Base-by-base conservation (phyloP, 805 yeast species). In the Kazachstania taianensis region DNA sequence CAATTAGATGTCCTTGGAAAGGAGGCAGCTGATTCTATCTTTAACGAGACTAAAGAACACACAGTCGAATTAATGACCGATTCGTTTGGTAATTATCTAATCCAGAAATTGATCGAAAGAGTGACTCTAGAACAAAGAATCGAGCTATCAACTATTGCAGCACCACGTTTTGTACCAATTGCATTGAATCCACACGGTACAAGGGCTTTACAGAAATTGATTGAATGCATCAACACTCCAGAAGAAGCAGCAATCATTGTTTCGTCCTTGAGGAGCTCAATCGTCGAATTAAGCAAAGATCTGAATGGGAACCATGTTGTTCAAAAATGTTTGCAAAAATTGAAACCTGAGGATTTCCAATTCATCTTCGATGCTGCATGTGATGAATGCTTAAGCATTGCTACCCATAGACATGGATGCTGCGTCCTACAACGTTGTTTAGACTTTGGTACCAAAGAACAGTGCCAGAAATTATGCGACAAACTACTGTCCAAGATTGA, bases 321-420 rank as follows among this genome's bases (percentile, higher is more conserved):
- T 35, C 98, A 92, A 56, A 87, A 85, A 61, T 83, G 95, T 56
- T 65, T 92, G 42, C 84, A 84, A 47, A 73, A 74, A 46, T 70
- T 92, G 48, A 56, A 62, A 19, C 67, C 81, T 2, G 65, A 62
- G n/a, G 80, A 82, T 39, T 72, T 82, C 46, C 92, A 87, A 55
- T 89, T 92, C 54, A 83, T 92, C 41, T 86, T 84, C 55, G 92
- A 86, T 52, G 81, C 94, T 13, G 92, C 92, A 4, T 68, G 78
- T 40, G 61, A 60, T 10, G 70, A 85, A 44, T 80, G 92, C 43
- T 69, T 77, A 26, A 80, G 76, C 39, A 84, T 92, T 38, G 94
- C 96, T 5, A 85, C 94, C 32, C 97, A 92, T 53, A 74, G 96
- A 52, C 97, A 92, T 54, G 98, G 97, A 5, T 92, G 98, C 63